Evolutionary conservation across 2,329 filamentous ascomycete genomes (phyloP), one percentile per base, ranked within the genome.

Genomic region (Colletotrichum viniferum): DNA sequence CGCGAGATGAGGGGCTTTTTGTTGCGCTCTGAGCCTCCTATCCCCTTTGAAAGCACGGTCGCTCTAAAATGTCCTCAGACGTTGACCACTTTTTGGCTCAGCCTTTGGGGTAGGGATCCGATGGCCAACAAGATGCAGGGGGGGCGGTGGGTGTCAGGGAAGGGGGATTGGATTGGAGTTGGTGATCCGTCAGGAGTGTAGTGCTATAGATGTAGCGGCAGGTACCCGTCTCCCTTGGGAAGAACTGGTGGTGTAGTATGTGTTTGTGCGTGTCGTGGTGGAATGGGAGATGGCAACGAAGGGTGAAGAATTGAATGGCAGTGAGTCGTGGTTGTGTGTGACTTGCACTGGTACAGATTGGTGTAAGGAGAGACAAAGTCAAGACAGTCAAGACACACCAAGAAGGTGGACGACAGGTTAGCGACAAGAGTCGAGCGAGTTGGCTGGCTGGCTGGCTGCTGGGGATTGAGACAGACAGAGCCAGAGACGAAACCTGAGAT

Each of bases 91-190:
- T 68, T 76, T 61, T 73, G 69, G 69, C 60, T 68, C 48, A 65
- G 73, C 64, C 64, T 58, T 76, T 69, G 73, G 24, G 63, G 73
- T 73, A 76, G 66, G 73, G 73, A 69, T 76, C 73, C 64, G 73
- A 73, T 58, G 70, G 34, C 73, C 48, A 73, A 65, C 34, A 52
- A 69, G 48, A 73, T 69, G 26, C 71, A 73, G 73, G 71, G 64
- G 62, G 67, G 63, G 28, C 30, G 58, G 36, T 21, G 64, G 63
- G 48, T 48, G 63, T 64, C 64, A 64, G 69, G 43, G 56, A 69
- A 32, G 56, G 34, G 73, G 62, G 68, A 73, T 72, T 63, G 63
- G 69, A 52, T 73, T 73, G 63, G 73, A 64, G 64, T 60, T 69
- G 73, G 69, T 73, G 73, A 76, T 73, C 63, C 63, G 73, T 64